phyloP scores from a whole-genome alignment of 2,329 filamentous ascomycete species.

The Exophiala dermatitidis region DNA sequence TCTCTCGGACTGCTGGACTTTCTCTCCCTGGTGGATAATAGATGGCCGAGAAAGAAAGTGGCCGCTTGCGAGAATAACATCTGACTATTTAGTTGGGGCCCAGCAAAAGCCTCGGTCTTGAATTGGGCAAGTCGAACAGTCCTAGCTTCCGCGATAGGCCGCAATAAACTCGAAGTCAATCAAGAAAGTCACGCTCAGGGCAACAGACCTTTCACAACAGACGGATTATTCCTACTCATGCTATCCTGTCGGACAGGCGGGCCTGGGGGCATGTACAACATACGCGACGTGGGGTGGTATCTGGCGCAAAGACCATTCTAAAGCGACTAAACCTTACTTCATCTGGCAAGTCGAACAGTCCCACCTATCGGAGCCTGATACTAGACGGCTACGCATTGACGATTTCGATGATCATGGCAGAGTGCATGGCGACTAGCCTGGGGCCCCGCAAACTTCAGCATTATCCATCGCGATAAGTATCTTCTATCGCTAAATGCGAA shows the following conservation, averaged over 20 bases:
- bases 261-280: not conserved
- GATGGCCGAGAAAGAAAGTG: not conserved
- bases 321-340: not conserved
- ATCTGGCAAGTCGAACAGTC: constrained; percentile 5
- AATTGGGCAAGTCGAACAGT: not conserved
- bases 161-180: not conserved
- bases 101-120: not conserved
- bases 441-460: not conserved
- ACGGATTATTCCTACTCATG: too few relatives aligned
- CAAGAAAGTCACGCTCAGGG: too few relatives aligned
- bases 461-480: not conserved
- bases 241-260: too few relatives aligned
- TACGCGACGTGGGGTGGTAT: not conserved
- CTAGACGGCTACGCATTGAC: not conserved
- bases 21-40: not conserved
- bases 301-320: too few relatives aligned
- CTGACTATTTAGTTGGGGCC: not conserved
- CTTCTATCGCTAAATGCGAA: not conserved
- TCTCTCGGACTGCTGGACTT: not conserved
- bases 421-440: not conserved
- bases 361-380: not conserved
- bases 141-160: not conserved
- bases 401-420: not conserved
- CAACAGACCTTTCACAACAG: too few relatives aligned
- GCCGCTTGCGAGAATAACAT: not conserved